Evolutionary conservation across 2,329 filamentous ascomycete genomes (phyloP).

Genomic region (Cercospora sp.): DNA sequence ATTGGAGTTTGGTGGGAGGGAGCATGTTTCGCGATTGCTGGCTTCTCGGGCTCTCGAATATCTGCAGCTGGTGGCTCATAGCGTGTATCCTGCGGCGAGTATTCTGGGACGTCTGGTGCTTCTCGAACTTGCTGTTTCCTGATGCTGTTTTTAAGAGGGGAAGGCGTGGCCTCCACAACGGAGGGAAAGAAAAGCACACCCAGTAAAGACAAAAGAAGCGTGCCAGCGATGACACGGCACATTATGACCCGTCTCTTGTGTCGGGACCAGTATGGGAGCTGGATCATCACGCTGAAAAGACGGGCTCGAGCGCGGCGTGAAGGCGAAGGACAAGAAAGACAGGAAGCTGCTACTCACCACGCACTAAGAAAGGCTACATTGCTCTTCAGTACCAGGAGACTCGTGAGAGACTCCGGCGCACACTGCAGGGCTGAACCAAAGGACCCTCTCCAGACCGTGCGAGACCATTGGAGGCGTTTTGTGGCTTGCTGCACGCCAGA

Average conservation of each 20-base stretch:
- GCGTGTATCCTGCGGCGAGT: background rate
- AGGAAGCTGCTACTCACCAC: background rate
- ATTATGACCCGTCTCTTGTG: conserved; percentile 5
- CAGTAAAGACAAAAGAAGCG: background rate
- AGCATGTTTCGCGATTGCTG: background rate
- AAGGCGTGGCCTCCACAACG: background rate
- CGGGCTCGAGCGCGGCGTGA: background rate
- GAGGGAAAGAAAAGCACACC: background rate
- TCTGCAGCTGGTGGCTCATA: background rate
- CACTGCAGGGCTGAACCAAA: background rate
- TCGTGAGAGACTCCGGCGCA: background rate
- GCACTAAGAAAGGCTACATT: background rate
- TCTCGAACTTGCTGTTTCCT: background rate
- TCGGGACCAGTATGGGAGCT: conserved; percentile 4
- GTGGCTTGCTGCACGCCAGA: background rate
- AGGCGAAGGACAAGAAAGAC: background rate
- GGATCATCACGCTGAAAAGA: background rate
- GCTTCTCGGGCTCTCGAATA: background rate
- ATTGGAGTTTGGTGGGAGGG: conserved; percentile 4
- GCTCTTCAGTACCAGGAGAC: background rate
- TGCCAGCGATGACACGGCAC: background rate
- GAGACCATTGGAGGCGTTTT: conserved; percentile 2
- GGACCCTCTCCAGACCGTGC: background rate
- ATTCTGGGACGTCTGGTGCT: background rate
- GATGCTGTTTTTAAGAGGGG: background rate